These are phyloP conservation scores for Mycosarcoma mackinlayi DNA, from an alignment of 1,284 basidiomycete species.

Conservation along the genomic window DNA sequence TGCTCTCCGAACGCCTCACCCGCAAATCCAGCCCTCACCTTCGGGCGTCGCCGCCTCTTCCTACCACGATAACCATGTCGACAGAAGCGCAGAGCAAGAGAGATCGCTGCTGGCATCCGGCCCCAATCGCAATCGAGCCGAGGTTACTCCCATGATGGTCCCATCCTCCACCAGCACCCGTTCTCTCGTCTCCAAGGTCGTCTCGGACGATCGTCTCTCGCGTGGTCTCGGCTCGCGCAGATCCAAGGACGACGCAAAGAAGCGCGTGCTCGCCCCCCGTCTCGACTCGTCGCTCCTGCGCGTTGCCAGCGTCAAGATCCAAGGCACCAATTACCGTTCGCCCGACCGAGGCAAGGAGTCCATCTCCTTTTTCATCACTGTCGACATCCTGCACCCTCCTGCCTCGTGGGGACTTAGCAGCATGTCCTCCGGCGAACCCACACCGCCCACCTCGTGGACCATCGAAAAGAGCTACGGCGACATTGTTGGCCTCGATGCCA, in stretches of 20 bases:
- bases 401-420: conserved; percentile 69
- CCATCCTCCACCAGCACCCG: conserved; percentile 44
- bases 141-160: conserved; percentile 37
- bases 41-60: conserved; percentile 24
- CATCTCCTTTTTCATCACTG: conserved; percentile 79
- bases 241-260: conserved; percentile 33
- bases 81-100: conserved; percentile 32
- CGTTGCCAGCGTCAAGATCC: conserved; percentile 58
- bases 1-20: conserved; percentile 17
- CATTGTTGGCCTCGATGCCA: conserved; percentile 81
- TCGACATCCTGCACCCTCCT: conserved; percentile 58
- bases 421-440: conserved; percentile 69
- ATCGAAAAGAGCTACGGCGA: conserved; percentile 94
- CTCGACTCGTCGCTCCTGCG: conserved; percentile 59
- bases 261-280: conserved; percentile 44
- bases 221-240: conserved; percentile 24
- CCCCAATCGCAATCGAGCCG: conserved; percentile 40
- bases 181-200: conserved; percentile 34
- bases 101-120: conserved; percentile 44
- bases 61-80: conserved; percentile 12
- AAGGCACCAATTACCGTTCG: conserved; percentile 77
- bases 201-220: conserved; percentile 27
- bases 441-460: conserved; percentile 81
- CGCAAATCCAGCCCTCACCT: conserved; percentile 23
- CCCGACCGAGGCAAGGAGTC: conserved; percentile 89